Evolutionary conservation across 2,329 filamentous ascomycete genomes (phyloP).

Genomic region (Colletotrichum plurivorum): DNA sequence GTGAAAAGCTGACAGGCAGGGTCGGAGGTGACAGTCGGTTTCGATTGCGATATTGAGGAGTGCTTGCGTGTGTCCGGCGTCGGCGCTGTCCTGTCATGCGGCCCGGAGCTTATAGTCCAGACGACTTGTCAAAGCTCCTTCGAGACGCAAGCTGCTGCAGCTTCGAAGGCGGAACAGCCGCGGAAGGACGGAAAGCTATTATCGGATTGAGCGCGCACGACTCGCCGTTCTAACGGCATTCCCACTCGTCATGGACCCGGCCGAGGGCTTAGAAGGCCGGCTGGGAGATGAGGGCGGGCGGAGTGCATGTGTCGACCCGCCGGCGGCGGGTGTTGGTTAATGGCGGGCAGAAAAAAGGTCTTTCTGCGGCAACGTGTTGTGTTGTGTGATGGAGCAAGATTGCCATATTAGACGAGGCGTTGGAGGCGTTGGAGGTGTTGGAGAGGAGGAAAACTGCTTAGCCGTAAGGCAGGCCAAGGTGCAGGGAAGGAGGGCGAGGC

Average conservation of each 20-base stretch:
- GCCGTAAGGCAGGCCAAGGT: background rate
- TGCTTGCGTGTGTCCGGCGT: slow-evolving; percentile 5
- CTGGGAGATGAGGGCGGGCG: background rate
- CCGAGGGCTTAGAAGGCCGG: background rate
- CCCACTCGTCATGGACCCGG: background rate
- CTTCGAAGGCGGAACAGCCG: background rate
- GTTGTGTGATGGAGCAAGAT: background rate
- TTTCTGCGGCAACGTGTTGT: background rate
- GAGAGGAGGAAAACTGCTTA: background rate
- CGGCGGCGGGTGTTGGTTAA: background rate
- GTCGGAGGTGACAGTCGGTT: slow-evolving; percentile 9
- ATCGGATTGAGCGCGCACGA: background rate
- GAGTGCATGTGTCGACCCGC: background rate
- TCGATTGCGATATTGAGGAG: slow-evolving; percentile 2
- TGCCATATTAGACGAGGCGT: too few relatives aligned
- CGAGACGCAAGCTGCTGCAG: background rate
- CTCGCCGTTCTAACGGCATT: background rate
- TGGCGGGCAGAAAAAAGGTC: slow-evolving; percentile 6
- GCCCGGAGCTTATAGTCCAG: slow-evolving; percentile 16
- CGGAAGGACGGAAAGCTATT: slow-evolving; percentile 11
- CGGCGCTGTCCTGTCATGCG: background rate
- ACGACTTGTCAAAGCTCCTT: background rate
- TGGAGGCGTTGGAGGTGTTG: background rate
- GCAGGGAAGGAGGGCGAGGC: background rate
- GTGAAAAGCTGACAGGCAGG: background rate